phyloP scores from a whole-genome alignment of 2,329 filamentous ascomycete genomes.

The Calonectria leucothoes region DNA sequence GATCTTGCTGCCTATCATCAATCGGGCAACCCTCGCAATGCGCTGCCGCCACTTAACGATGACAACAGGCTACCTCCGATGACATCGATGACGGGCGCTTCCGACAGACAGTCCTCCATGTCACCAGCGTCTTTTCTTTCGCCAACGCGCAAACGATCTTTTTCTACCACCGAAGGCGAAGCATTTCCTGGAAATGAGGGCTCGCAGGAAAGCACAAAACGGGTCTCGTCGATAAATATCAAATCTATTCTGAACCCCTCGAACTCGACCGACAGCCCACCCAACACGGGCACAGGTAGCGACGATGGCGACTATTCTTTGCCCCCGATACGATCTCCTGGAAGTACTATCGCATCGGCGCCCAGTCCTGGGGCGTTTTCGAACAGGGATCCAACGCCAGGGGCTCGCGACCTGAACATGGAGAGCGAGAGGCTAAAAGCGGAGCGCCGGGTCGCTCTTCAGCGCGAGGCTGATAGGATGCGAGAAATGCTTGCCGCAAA shows the following conservation, averaged over 20 bases:
- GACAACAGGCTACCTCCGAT: constrained; percentile 71
- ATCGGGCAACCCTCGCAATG: constrained; percentile 52
- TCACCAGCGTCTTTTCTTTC: constrained; percentile 72
- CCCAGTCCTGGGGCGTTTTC: constrained; percentile 56
- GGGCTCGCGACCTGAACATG: constrained; percentile 42
- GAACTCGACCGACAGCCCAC: constrained; percentile 37
- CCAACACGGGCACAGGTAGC: constrained; percentile 44
- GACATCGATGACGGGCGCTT: constrained; percentile 56
- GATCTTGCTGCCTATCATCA: constrained; percentile 66
- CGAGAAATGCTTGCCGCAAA: constrained; percentile 78
- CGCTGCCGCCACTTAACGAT: constrained; percentile 58
- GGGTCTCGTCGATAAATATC: constrained; percentile 81
- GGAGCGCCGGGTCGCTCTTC: constrained; percentile 73
- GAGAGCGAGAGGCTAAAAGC: constrained; percentile 66
- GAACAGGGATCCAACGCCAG: constrained; percentile 44
- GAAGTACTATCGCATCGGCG: constrained; percentile 53
- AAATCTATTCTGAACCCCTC: constrained; percentile 78
- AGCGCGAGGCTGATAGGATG: constrained; percentile 82
- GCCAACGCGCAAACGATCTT: constrained; percentile 73
- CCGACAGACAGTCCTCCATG: constrained; percentile 67
- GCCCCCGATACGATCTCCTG: constrained; percentile 57
- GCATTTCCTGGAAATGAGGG: constrained; percentile 48
- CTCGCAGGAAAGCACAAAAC: constrained; percentile 65
- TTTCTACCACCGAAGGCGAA: constrained; percentile 70
- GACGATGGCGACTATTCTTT: constrained; percentile 54